Conservation (phyloP, 1,284 basidiomycete species). For the Leccinum pallidistipes region DNA sequence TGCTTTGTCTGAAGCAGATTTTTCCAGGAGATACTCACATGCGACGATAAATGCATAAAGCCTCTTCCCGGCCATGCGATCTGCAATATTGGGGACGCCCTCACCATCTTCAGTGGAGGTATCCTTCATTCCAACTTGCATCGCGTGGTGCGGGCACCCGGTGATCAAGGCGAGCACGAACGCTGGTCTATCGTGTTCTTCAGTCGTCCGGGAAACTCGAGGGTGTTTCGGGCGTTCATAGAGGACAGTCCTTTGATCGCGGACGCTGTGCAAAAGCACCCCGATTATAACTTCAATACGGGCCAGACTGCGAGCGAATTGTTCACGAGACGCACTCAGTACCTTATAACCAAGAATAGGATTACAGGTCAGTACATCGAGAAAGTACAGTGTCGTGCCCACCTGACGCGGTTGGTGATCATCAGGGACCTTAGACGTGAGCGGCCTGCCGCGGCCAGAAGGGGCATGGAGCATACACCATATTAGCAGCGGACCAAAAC, state of each 20-base stretch:
- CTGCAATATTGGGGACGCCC: not conserved
- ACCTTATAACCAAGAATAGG: not conserved
- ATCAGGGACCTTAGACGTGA: not conserved
- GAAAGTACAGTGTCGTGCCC: not conserved
- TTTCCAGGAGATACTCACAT: too few species aligned
- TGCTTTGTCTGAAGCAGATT: too few species aligned
- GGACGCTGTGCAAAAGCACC: not conserved
- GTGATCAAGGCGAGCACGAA: not conserved
- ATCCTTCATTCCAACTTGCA: not conserved
- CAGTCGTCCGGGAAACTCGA: not conserved
- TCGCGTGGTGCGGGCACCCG: not conserved
- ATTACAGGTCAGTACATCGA: not conserved
- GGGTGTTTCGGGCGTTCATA: conserved; percentile 11
- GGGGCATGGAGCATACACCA: not conserved
- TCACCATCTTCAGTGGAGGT: not conserved
- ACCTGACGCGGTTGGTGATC: not conserved
- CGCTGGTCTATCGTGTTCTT: not conserved
- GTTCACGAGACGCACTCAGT: not conserved
- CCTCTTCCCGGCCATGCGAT: too few species aligned
- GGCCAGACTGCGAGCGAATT: not conserved
- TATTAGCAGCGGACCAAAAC: conserved; percentile 4
- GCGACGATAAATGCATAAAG: too few species aligned
- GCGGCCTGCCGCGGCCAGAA: not conserved
- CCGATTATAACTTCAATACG: not conserved
- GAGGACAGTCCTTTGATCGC: not conserved